Base-by-base conservation (phyloP, 208 protist genomes). In the Wallacemonas rigidus region DNA sequence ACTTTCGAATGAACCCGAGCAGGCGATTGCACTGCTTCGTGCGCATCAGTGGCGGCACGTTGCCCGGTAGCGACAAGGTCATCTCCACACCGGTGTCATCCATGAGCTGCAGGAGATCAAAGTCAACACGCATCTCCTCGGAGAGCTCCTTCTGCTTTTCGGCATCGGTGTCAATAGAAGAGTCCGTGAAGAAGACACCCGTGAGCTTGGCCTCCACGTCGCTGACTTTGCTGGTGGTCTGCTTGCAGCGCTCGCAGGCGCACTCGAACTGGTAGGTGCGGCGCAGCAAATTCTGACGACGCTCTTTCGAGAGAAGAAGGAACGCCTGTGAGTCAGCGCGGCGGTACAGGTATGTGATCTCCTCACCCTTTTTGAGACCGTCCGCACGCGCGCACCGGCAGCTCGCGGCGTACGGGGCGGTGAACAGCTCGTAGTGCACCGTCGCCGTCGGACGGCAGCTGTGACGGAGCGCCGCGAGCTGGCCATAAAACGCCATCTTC, bases 401-500 rank as follows among this genome's bases (percentile, higher is more conserved):
- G 57, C 60, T 81, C 1, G 71, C 85, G 2, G 74, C 57, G 69
- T 80, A 82, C 17, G 85, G 85, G 3, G 72, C 74, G 11, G 69
- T 67, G 68, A 75, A 74, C 15, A 74, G 14, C 57, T 83, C 79
- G 64, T 79, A 79, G 68, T 81, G 72, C 51, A 86, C 76, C 8
- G 71, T 55, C 1, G 79, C 68, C 54, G 78, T 90, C 5, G 85
- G 85, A n/a, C 72, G 67, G 79, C 85, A 90, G 74, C 81, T 87
- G 72, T 90, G 85, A 2, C 81, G 81, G 4, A 84, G 17, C 35
- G 72, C 57, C 43, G 65, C 51, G 3, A 90, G 60, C 48, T 86
- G 81, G 3, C 70, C 64, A 26, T 87, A 90, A 2, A 87, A 55
- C 1, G 85, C 85, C 0, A 86, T 17, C 54, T 73, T 74, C 11